phyloP scores from a whole-genome alignment of 768 basidiomycete species.

The Lentinula detonsa region DNA sequence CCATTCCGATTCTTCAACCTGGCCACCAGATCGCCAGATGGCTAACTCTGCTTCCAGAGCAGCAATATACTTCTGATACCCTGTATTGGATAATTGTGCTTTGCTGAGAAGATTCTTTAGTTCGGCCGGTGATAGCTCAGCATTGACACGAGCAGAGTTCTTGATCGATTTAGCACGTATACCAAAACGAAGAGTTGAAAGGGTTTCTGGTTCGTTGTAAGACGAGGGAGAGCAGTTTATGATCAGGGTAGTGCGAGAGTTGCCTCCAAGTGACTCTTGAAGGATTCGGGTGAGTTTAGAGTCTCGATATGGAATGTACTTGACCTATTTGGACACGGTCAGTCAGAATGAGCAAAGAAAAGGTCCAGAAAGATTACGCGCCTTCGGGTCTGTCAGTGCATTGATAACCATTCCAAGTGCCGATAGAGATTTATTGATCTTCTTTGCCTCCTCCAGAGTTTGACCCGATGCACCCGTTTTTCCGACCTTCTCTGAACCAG shows the following conservation, averaged over 20 bases:
- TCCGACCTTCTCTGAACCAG: constrained; percentile 98
- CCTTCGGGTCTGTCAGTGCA: constrained; percentile 94
- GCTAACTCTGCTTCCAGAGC: constrained; percentile 88
- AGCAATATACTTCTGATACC: constrained; percentile 81
- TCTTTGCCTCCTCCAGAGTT: constrained; percentile 98
- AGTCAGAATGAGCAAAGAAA: background rate
- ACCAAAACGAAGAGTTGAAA: constrained; percentile 97
- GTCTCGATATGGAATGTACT: constrained; percentile 97
- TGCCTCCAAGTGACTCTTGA: constrained; percentile 97
- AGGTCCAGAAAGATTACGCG: constrained; percentile 21
- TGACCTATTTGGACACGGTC: constrained; percentile 48
- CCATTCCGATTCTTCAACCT: constrained; percentile 83
- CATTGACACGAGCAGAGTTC: constrained; percentile 98
- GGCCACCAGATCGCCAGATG: constrained; percentile 83
- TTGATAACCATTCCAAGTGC: constrained; percentile 99
- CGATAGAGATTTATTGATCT: constrained; percentile 98
- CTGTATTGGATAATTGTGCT: constrained; percentile 79
- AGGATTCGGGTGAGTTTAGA: constrained; percentile 98
- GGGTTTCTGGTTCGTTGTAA: constrained; percentile 95
- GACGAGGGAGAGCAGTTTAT: constrained; percentile 99
- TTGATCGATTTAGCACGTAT: constrained; percentile 99
- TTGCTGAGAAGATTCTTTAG: constrained; percentile 90
- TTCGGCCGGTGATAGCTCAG: constrained; percentile 93
- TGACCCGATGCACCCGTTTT: constrained; percentile 99
- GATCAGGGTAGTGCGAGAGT: constrained; percentile 93